Evolutionary conservation across 345 rosid species (phyloP), one percentile per base, ranked within the genome.

Genomic region (Zanthoxylum bungeanum): DNA sequence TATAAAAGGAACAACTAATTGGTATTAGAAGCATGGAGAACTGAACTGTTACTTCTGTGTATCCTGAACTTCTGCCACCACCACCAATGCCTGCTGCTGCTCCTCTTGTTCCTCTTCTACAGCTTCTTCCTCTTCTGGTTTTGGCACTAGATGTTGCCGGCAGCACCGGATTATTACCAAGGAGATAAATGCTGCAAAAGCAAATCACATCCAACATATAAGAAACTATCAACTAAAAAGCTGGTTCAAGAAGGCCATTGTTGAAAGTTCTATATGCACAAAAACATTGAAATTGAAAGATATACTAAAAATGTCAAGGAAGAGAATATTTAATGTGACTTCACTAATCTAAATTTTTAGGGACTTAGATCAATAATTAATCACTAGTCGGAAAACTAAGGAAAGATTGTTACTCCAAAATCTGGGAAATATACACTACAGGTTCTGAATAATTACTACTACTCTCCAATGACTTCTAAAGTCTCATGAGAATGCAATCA

Each of bases 131-230:
- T 57, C 86, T 60, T 72, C 85, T 16, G 71, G 66, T 7, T 72
- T 80, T 49, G 79, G 50, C 64, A n/a, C 66, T 10, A 84, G 71
- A 53, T 84, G 87, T 72, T 86, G 88, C 68, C 88, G 82, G 73
- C 69, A 82, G 80, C 83, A 89, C 34, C 89, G 82, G 75, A 94
- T 70, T 31, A 90, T 82, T 16, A 92, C 99, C 68, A 90, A 61
- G 3, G 85, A 76, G 80, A 94, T 85, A 78, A 94, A 94, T 70
- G 86, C 98, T 92, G 93, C 83, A 82, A 70, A 49, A 28, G 34
- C 64, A 21, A 24, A 68, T 6, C 51, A 58, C 12, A 21, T 0
- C n/a, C 16, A 31, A 39, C 37, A 27, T 33, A 25, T 27, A 3
- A n/a, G 4, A 34, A 37, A 61, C 30, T 44, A n/a, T n/a, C n/a